phyloP scores from a whole-genome alignment of 2,329 filamentous ascomycete species.

The Lasiodiplodia hormozganensis region DNA sequence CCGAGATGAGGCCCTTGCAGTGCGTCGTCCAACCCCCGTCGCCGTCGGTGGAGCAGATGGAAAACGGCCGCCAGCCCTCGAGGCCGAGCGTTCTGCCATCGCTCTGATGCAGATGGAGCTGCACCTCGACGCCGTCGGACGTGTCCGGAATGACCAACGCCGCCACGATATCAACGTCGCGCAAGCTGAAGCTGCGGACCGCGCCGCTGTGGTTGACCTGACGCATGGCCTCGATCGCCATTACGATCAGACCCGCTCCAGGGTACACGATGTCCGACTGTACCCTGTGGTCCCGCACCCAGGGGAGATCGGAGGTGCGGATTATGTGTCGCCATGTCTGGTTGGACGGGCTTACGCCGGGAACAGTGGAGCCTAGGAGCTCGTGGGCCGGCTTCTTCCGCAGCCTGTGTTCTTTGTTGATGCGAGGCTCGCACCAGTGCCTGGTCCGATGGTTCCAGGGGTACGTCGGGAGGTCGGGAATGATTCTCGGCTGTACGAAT shows the following conservation, averaged over 20 bases:
- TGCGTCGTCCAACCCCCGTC: conserved; percentile 6
- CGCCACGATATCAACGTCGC: conserved; percentile 10
- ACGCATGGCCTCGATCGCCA: conserved; percentile 41
- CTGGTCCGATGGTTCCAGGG: conserved; percentile 37
- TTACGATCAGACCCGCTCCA: conserved; percentile 39
- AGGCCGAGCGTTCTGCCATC: too few relatives aligned
- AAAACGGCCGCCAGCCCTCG: not conserved
- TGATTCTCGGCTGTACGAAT: not conserved
- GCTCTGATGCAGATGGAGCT: conserved; percentile 3
- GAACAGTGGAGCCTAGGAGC: conserved; percentile 39
- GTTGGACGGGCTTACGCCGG: conserved; percentile 31
- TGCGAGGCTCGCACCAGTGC: conserved; percentile 33
- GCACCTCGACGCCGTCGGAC: conserved; percentile 19
- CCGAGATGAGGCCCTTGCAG: conserved; percentile 23
- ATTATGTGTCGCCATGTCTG: conserved; percentile 34
- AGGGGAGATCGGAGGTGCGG: conserved; percentile 35
- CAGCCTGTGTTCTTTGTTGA: conserved; percentile 14
- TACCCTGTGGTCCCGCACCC: conserved; percentile 36
- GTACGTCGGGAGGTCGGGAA: conserved; percentile 36
- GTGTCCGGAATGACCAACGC: conserved; percentile 28
- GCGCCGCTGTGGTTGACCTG: conserved; percentile 15
- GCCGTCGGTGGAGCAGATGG: conserved; percentile 7
- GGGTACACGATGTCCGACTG: conserved; percentile 41
- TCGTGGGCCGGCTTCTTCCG: conserved; percentile 24
- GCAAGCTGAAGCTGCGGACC: conserved; percentile 25